Evolutionary conservation across 495 filamentous ascomycete species (phyloP).

Genomic region (Aspergillus sclerotioniger): DNA sequence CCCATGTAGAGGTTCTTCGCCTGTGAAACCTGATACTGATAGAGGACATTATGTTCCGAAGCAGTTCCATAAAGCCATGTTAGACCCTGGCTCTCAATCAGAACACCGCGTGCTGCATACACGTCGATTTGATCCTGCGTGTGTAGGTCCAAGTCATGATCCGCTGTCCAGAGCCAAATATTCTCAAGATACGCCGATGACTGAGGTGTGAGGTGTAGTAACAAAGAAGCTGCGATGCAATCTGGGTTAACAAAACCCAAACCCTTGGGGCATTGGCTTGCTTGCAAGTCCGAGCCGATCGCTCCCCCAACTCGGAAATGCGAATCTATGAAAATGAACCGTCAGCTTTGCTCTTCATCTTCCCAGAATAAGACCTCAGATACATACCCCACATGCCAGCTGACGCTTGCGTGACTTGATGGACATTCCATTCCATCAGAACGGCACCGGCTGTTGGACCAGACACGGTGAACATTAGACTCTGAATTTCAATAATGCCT

Average conservation of each 20-base stretch:
- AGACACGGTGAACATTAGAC: conserved; percentile 66
- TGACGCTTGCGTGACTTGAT: conserved; percentile 56
- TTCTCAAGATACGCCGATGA: conserved; percentile 57
- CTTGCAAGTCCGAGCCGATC: conserved; percentile 71
- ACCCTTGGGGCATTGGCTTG: conserved; percentile 53
- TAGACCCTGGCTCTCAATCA: conserved; percentile 50
- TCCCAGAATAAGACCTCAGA: no score
- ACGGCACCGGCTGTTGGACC: conserved; percentile 77
- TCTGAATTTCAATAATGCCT: no score
- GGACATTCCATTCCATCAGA: conserved; percentile 82
- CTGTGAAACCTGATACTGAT: conserved; percentile 71
- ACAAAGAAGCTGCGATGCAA: conserved; percentile 55
- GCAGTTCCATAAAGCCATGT: conserved; percentile 67
- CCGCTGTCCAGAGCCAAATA: conserved; percentile 40
- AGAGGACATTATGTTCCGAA: conserved; percentile 68
- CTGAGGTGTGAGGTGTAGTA: conserved; percentile 52
- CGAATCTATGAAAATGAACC: no score
- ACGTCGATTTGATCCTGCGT: conserved; percentile 56
- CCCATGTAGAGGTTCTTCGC: conserved; percentile 66
- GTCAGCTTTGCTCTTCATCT: no score
- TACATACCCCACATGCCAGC: conserved; percentile 78
- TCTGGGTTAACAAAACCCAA: conserved; percentile 40
- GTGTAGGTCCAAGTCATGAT: conserved; percentile 62
- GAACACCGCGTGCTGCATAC: conserved; percentile 60
- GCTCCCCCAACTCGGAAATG: conserved; percentile 76